Conservation (phyloP, 148 eudicot genomes). For the Nepenthes gracilis region DNA sequence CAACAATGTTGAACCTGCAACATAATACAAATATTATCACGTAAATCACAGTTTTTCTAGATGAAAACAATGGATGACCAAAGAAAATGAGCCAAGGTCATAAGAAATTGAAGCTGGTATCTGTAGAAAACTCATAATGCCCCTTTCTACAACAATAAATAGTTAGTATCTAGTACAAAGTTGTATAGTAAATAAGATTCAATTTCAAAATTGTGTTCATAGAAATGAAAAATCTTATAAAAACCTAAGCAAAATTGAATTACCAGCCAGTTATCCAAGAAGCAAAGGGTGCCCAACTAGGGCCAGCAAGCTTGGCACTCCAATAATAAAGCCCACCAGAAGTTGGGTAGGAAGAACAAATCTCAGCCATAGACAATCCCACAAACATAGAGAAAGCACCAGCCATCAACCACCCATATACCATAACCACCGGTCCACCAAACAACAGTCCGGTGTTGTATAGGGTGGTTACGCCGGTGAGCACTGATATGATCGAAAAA, state of each 20-base stretch:
- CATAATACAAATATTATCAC: background rate
- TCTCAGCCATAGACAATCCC: constrained; percentile 89
- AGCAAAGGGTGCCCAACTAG: constrained; percentile 82
- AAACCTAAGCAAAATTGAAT: background rate
- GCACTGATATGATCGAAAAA: constrained; percentile 75
- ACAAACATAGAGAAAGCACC: constrained; percentile 74
- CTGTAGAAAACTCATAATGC: no score
- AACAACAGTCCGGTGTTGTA: constrained; percentile 53
- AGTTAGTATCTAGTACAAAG: no score
- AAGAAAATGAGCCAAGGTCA: no score
- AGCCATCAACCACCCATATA: constrained; percentile 78
- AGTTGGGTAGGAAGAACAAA: constrained; percentile 82
- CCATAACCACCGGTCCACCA: constrained; percentile 66
- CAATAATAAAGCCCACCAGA: constrained; percentile 92
- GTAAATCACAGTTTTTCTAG: no score
- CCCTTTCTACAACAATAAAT: no score
- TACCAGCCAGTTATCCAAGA: constrained; percentile 96
- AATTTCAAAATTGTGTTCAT: no score
- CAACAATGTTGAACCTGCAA: constrained; percentile 96
- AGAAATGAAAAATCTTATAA: no score
- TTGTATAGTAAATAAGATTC: no score
- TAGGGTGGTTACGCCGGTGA: constrained; percentile 75
- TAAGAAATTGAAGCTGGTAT: no score
- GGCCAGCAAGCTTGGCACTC: constrained; percentile 96
- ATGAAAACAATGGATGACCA: no score